These are phyloP conservation scores for Spergularia bocconei DNA, from an alignment of 148 eudicot genomes.

Conservation along the genomic window DNA sequence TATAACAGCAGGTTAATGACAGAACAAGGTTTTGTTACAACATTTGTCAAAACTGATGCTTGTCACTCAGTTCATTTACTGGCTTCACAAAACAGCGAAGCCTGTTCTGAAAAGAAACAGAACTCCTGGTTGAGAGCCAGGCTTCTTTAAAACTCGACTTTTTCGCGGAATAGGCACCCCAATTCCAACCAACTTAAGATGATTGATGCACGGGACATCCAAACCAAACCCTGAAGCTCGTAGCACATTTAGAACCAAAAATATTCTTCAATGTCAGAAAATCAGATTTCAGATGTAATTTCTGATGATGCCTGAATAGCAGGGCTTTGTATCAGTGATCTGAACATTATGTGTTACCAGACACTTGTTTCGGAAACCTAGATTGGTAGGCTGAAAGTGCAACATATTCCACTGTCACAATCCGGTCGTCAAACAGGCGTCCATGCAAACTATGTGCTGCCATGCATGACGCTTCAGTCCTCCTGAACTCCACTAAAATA, in stretches of 20 bases:
- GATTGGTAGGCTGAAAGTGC: constrained; percentile 41
- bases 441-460: constrained; percentile 96
- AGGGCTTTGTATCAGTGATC: neutral
- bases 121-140: neutral
- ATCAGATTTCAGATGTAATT: neutral
- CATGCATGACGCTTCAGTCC: constrained; percentile 70
- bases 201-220: neutral
- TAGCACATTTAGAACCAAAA: neutral
- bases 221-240: neutral
- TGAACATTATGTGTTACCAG: neutral
- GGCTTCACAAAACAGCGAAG: neutral
- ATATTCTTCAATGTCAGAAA: neutral
- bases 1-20: constrained; percentile 6
- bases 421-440: constrained; percentile 59
- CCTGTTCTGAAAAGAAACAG: neutral
- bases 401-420: constrained; percentile 63
- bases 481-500: constrained; percentile 70
- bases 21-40: neutral
- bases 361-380: constrained; percentile 43
- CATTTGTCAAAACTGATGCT: constrained; percentile 11
- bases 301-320: neutral
- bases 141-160: neutral
- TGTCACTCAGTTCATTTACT: neutral
- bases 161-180: neutral
- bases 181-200: neutral